A percentile compares a stretch with the other conserved stretches of the same genome.
Conservation (phyloP, 2,329 filamentous ascomycete genomes). For the Colletotrichum lindemuthianum region DNA sequence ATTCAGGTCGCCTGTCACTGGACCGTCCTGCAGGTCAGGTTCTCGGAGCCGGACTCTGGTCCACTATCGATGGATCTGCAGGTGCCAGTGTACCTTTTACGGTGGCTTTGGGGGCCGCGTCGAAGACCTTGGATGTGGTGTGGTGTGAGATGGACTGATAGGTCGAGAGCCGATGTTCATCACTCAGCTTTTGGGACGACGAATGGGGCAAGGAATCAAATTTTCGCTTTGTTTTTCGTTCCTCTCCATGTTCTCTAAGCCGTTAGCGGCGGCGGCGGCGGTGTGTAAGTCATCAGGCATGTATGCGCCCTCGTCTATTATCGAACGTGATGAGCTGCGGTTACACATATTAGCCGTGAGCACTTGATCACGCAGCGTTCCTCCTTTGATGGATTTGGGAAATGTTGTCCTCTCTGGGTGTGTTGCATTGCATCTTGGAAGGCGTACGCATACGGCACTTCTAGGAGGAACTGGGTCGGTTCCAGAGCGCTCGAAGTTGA, state of each 20-base stretch:
- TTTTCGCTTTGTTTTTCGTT: not conserved
- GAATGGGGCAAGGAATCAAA: not conserved
- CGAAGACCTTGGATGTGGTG: constrained; percentile 5
- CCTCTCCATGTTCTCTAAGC: not conserved
- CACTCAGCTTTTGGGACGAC: not conserved
- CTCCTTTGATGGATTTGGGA: constrained; percentile 1
- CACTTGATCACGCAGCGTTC: not conserved
- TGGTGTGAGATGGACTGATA: constrained; percentile 20
- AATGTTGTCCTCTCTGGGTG: not conserved
- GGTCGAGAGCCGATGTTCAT: constrained; percentile 9
- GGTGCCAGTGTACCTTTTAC: not conserved
- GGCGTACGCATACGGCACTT: not conserved
- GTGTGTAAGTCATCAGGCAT: constrained; percentile 9
- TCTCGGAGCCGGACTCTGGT: constrained; percentile 27
- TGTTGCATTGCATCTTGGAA: constrained; percentile 29
- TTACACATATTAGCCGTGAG: no score
- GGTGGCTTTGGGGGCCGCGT: not conserved
- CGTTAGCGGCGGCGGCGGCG: not conserved
- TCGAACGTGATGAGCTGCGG: no score
- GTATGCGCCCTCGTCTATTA: no score
- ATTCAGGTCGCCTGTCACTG: constrained; percentile 29
- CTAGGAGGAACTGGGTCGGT: constrained; percentile 7
- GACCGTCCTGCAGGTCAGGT: constrained; percentile 15
- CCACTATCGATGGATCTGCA: constrained; percentile 14
- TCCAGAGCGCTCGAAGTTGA: constrained; percentile 16